Percentiles rank a stretch among this genome's conserved stretches.
Evolutionary conservation across 2,329 filamentous ascomycete genomes (phyloP).

Genomic region (Neonectria punicea): DNA sequence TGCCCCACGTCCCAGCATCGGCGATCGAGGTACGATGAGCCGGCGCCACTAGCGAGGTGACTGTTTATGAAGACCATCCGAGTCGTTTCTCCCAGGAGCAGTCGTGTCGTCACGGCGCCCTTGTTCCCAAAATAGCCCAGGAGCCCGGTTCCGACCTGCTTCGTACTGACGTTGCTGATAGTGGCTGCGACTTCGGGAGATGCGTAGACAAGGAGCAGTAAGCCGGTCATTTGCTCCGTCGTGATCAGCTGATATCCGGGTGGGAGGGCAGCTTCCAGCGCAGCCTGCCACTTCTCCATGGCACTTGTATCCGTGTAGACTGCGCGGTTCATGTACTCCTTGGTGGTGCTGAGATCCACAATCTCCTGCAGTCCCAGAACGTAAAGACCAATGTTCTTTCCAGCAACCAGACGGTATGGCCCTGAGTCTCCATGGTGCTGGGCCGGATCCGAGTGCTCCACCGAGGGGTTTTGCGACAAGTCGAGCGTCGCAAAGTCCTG

Average conservation of each 20-base stretch:
- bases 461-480: slow-evolving; percentile 52
- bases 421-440: slow-evolving; percentile 48
- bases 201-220: slow-evolving; percentile 87
- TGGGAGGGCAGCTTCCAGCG: slow-evolving; percentile 79
- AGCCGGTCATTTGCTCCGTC: slow-evolving; percentile 85
- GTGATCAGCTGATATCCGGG: slow-evolving; percentile 79
- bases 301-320: slow-evolving; percentile 78
- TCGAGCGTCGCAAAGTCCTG: slow-evolving; percentile 68
- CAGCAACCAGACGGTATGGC: slow-evolving; percentile 60
- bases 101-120: slow-evolving; percentile 82
- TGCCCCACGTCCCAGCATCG: slow-evolving; percentile 91
- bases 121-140: slow-evolving; percentile 98
- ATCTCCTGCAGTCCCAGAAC: slow-evolving; percentile 93
- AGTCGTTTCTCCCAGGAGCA: slow-evolving; percentile 91
- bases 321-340: slow-evolving; percentile 75
- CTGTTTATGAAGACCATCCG: slow-evolving; percentile 90
- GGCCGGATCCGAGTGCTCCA: slow-evolving; percentile 47
- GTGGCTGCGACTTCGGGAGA: slow-evolving; percentile 79
- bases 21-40: slow-evolving; percentile 80
- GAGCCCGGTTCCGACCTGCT: slow-evolving; percentile 86
- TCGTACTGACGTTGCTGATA: slow-evolving; percentile 84
- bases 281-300: slow-evolving; percentile 82
- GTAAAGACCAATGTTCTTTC: slow-evolving; percentile 85
- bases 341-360: slow-evolving; percentile 82
- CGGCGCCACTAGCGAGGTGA: slow-evolving; percentile 88